Evolutionary conservation across 495 filamentous ascomycete genomes (phyloP), one percentile per base, ranked within the genome.

Genomic region (Podospora pseudopauciseta): DNA sequence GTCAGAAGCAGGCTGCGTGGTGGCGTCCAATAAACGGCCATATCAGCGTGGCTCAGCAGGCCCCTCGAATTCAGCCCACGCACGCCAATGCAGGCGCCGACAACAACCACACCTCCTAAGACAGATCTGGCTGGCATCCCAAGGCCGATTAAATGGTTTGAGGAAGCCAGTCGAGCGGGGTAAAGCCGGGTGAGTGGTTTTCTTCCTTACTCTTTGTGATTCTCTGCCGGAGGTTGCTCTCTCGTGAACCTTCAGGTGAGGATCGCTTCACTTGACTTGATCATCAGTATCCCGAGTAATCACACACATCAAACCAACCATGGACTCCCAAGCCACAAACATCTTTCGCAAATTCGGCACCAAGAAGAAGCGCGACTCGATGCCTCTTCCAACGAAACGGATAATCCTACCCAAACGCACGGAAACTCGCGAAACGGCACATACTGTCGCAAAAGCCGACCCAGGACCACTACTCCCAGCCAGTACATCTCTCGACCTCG

Each of bases 41-140:
- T 11, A 9, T 7, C 59, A 26, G 4, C 5, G 59, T 61, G 59
- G 59, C 59, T 61, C 59, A 61, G 59, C 59, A 61, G 7, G 59
- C 23, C 59, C 18, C 23, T 7, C 9, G 6, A 3, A 11, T 49
- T 49, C 39, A 49, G 39, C 39, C 39, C 39, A 49, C 39, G 39
- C 13, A 49, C 39, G 39, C 39, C 39, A 49, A 49, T 16, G 39
- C 39, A 49, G 13, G 39, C 39, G 39, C 39, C 39, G 39, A 49
- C 39, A 49, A 13, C 39, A 49, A 49, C 39, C 39, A 49, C 39
- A 49, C 39, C 13, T 13, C 39, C 39, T 13, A 49, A 49, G 39
- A 13, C 16, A 34, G 19, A 26, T 5, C 59, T 27, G 59, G 27
- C 59, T 7, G 15, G 27, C 16, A 32, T 26, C 0, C 16, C 59